Percentiles rank a stretch among this genome's conserved stretches.
These are phyloP conservation scores for Nemania sp. DNA, from an alignment of 2,329 filamentous ascomycete genomes.

Conservation along the genomic window DNA sequence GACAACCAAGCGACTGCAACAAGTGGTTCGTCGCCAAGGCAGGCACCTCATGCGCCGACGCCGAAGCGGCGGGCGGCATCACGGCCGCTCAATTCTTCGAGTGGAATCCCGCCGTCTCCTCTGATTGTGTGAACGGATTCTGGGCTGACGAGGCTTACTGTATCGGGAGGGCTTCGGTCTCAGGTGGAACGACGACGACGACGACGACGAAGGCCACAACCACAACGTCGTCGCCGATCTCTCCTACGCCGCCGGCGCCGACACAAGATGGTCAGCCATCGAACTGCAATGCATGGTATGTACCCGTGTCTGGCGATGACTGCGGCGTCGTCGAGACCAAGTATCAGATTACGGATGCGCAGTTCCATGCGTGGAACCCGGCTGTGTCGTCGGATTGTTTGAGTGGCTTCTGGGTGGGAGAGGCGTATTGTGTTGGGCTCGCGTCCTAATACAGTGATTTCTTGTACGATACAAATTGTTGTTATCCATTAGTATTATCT, in stretches of 20 bases:
- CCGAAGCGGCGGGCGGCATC: constrained; percentile 6
- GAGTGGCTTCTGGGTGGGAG: constrained; percentile 6
- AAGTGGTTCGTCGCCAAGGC: background rate
- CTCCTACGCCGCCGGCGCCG: constrained; percentile 12
- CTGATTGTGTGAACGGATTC: constrained; percentile 11
- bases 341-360: constrained; percentile 16
- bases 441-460: constrained; percentile 9
- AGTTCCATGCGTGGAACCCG: constrained; percentile 22
- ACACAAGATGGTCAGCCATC: constrained; percentile 1
- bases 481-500: constrained; percentile 11
- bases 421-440: constrained; percentile 20
- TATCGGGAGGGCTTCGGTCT: background rate
- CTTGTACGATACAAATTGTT: constrained; percentile 10
- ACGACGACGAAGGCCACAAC: background rate
- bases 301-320: background rate
- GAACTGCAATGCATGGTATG: constrained; percentile 6
- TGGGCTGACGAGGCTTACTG: constrained; percentile 14
- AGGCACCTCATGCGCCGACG: background rate
- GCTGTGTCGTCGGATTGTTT: constrained; percentile 24
- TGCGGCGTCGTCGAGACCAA: background rate
- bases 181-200: background rate
- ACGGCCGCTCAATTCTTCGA: constrained; percentile 13
- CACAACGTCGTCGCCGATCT: constrained; percentile 3
- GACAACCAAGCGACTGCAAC: constrained; percentile 2
- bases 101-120: constrained; percentile 23